phyloP scores from a whole-genome alignment of 176 grass and related monocot species.

The Avena insularis region DNA sequence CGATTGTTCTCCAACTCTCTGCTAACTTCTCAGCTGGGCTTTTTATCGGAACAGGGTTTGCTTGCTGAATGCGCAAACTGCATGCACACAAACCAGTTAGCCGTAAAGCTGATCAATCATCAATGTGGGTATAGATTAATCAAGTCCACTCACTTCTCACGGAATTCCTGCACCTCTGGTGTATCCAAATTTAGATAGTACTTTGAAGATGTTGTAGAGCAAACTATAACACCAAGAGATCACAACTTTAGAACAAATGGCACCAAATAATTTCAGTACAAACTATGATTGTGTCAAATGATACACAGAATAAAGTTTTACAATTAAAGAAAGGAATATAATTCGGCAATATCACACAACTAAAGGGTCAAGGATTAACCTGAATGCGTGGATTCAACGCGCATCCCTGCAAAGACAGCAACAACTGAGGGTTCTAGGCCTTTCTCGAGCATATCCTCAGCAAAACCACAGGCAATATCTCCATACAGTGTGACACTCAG shows the following conservation, averaged over 20 bases:
- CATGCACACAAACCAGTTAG: not conserved
- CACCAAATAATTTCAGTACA: not conserved
- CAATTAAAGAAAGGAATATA: not conserved
- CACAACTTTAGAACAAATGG: not conserved
- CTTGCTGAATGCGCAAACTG: slow-evolving; percentile 1
- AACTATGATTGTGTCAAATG: not conserved
- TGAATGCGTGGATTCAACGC: not conserved
- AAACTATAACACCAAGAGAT: slow-evolving; percentile 1
- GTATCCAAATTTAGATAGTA: slow-evolving; percentile 14
- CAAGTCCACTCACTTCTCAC: not conserved
- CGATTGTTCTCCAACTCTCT: not conserved
- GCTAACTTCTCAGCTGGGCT: not conserved
- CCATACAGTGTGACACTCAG: slow-evolving; percentile 4
- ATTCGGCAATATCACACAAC: not conserved
- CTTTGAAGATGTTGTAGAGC: slow-evolving; percentile 23
- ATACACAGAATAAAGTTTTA: not conserved
- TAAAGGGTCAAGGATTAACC: not conserved
- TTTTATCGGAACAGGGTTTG: not conserved
- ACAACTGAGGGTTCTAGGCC: not conserved
- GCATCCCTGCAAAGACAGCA: slow-evolving; percentile 8
- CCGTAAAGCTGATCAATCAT: slow-evolving; percentile 1
- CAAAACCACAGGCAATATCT: not conserved
- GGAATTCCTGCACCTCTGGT: not conserved
- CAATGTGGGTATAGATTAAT: not conserved
- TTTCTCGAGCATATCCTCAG: not conserved